These are phyloP conservation scores for Colletotrichum sp. DNA, from an alignment of 2,329 filamentous ascomycete species.

Conservation along the genomic window DNA sequence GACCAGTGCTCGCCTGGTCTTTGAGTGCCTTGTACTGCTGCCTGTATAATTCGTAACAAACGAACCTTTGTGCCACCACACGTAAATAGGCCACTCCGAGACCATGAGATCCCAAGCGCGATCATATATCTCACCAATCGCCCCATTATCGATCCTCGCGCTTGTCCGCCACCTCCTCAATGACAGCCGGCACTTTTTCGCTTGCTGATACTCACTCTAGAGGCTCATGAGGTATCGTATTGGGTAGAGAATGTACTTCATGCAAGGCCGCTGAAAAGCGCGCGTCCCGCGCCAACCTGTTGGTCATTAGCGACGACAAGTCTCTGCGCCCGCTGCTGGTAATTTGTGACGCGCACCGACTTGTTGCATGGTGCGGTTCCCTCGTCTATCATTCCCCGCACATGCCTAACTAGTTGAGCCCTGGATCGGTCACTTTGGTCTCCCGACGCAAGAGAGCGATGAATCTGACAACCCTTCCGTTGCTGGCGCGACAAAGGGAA, in stretches of 20 bases:
- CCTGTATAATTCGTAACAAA: not conserved
- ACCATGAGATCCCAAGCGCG: not conserved
- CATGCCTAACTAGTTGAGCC: not conserved
- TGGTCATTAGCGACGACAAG: not conserved
- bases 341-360: not conserved
- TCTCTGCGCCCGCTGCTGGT: not conserved
- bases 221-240: not conserved
- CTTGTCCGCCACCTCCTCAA: not conserved
- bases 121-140: not conserved
- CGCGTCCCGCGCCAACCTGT: not conserved
- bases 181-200: not conserved
- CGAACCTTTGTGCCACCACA: not conserved
- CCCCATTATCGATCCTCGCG: not conserved
- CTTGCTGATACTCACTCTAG: not conserved
- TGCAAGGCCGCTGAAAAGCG: not conserved
- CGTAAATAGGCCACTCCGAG: not conserved
- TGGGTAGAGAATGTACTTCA: not conserved
- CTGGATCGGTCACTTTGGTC: not conserved
- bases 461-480: not conserved
- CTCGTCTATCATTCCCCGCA: not conserved
- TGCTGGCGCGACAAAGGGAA: not conserved
- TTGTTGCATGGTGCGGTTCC: not conserved
- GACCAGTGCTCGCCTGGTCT: not conserved
- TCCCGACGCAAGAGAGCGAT: not conserved
- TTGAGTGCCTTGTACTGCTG: not conserved